Evolutionary conservation across 306 rosid genomes (phyloP).

Genomic region (Sphenostylis stenocarpa): DNA sequence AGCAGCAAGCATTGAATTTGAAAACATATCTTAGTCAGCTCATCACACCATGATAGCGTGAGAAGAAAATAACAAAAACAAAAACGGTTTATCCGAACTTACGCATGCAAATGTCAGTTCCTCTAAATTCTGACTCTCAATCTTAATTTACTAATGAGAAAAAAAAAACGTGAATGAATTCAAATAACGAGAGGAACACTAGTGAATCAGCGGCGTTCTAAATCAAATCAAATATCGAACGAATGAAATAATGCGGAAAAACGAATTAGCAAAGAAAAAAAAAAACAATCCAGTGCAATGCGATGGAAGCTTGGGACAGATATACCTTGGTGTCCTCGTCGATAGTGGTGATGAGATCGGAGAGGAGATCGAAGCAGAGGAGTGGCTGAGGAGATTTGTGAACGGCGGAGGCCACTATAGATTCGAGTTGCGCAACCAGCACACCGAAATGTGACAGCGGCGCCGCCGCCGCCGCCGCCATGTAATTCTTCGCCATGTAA

Average conservation of each 20-base stretch:
- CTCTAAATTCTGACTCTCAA: slow-evolving; percentile 9
- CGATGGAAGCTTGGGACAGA: neutral
- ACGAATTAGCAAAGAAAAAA: neutral
- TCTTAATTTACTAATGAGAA: neutral
- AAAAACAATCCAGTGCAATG: neutral
- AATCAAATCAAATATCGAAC: neutral
- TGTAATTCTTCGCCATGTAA: slow-evolving; percentile 57
- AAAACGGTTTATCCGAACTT: slow-evolving; percentile 6
- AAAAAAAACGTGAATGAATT: slow-evolving; percentile 13
- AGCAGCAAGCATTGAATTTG: neutral
- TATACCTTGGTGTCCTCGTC: slow-evolving; percentile 81
- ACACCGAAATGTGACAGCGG: slow-evolving; percentile 97
- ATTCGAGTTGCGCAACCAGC: slow-evolving; percentile 91
- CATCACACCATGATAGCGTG: neutral
- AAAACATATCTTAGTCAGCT: slow-evolving; percentile 4
- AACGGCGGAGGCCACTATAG: slow-evolving; percentile 81
- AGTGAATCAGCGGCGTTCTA: slow-evolving; percentile 19
- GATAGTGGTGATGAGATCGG: slow-evolving; percentile 96
- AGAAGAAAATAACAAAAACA: neutral
- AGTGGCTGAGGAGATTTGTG: slow-evolving; percentile 89
- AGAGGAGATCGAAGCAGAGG: slow-evolving; percentile 97
- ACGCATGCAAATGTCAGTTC: slow-evolving; percentile 10
- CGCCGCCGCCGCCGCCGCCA: slow-evolving; percentile 41
- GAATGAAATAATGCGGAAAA: slow-evolving; percentile 8
- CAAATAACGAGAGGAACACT: neutral